These are phyloP conservation scores for Pontederia crassipes DNA, from an alignment of 176 grass and related monocot species.

Conservation along the genomic window DNA sequence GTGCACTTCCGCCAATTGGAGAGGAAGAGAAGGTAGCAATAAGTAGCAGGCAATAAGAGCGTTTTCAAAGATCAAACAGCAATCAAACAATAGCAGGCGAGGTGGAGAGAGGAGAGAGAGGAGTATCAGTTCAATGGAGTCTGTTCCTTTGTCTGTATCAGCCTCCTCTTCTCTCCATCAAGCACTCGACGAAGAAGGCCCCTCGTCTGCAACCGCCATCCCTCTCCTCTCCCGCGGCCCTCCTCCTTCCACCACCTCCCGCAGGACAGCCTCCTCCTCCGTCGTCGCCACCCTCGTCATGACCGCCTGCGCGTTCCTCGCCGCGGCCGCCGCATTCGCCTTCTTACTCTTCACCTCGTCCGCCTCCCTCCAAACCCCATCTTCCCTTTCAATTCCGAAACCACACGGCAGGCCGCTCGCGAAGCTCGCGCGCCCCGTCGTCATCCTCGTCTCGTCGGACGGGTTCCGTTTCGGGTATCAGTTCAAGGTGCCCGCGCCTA, in stretches of 20 bases:
- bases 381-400: too few species aligned
- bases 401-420: slow-evolving; percentile 22
- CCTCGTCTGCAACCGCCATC: not conserved
- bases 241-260: not conserved
- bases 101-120: too few species aligned
- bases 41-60: not conserved
- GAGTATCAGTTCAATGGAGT: not conserved
- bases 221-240: not conserved
- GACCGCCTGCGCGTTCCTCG: slow-evolving; percentile 17
- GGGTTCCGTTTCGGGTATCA: slow-evolving; percentile 93
- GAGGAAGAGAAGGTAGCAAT: not conserved
- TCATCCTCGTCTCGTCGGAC: slow-evolving; percentile 69
- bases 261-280: not conserved
- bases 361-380: not conserved
- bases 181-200: slow-evolving; percentile 15
- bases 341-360: slow-evolving; percentile 21
- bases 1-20: too few species aligned
- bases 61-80: too few species aligned
- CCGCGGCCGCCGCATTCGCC: slow-evolving; percentile 13
- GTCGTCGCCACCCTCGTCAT: slow-evolving; percentile 9
- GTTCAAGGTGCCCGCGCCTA: slow-evolving; percentile 46
- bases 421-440: slow-evolving; percentile 63
- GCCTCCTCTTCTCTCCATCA: not conserved
- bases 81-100: too few species aligned
- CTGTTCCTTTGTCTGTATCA: slow-evolving; percentile 1